A percentile compares a stretch with the other conserved stretches of the same genome.
Conservation (phyloP, 179 eudicot species). For the Spergularia azorica region DNA sequence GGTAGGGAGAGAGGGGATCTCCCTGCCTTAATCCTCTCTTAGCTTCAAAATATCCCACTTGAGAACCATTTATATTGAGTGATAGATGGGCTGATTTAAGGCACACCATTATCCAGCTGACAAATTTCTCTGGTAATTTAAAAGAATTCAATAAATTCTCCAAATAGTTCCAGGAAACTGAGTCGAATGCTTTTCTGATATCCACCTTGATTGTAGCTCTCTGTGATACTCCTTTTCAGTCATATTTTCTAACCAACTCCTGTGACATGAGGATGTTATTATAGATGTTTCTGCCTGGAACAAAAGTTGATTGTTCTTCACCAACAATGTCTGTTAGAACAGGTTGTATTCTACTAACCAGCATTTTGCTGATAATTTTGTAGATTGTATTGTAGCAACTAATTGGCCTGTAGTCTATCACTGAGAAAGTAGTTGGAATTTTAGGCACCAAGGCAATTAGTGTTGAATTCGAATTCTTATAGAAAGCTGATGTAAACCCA, state of each 20-base stretch:
- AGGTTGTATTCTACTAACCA: neutral
- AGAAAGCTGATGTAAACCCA: neutral
- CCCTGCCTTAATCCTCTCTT: neutral
- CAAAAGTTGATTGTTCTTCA: neutral
- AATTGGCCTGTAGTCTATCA: neutral
- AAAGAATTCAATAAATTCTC: too few species aligned
- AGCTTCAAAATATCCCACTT: neutral
- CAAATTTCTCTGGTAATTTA: too few species aligned
- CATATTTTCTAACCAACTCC: neutral
- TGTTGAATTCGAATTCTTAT: neutral
- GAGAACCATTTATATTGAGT: neutral
- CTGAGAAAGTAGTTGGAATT: neutral
- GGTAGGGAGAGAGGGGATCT: conserved; percentile 8
- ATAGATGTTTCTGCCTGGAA: neutral
- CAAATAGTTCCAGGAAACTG: neutral
- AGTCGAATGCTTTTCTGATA: conserved; percentile 4
- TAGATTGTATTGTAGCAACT: neutral
- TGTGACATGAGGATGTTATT: neutral
- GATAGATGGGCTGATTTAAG: too few species aligned
- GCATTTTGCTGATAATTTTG: neutral
- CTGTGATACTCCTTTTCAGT: neutral
- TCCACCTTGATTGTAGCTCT: neutral
- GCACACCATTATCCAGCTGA: neutral
- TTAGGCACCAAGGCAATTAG: neutral
- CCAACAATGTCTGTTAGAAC: neutral